A percentile compares a stretch with the other conserved stretches of the same genome.
Evolutionary conservation across 306 rosid species (phyloP).

Genomic region (Astragalus glycyphyllos): DNA sequence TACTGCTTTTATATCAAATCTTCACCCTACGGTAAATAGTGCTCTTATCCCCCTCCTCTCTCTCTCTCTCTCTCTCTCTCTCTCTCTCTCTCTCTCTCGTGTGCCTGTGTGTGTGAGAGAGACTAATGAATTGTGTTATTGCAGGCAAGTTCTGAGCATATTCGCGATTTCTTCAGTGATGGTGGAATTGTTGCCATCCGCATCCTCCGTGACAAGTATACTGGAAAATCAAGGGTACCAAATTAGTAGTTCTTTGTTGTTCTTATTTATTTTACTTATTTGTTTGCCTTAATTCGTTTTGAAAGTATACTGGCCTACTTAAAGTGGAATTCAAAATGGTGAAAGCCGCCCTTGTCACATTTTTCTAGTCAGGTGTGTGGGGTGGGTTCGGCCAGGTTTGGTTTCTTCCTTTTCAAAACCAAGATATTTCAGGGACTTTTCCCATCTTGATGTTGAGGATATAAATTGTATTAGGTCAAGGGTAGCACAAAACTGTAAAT

Average conservation of each 20-base stretch:
- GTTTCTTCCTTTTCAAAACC: slow-evolving; percentile 33
- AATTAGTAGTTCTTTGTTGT: slow-evolving; percentile 33
- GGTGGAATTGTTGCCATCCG: slow-evolving; percentile 89
- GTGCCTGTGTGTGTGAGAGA: slow-evolving; percentile 3
- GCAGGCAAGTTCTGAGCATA: slow-evolving; percentile 76
- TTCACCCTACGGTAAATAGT: slow-evolving; percentile 61
- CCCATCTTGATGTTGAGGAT: neutral
- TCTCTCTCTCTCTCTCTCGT: neutral
- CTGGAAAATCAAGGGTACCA: slow-evolving; percentile 89
- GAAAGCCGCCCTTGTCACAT: neutral
- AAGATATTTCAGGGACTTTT: slow-evolving; percentile 30
- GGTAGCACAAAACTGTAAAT: neutral
- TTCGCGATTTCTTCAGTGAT: slow-evolving; percentile 78
- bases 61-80: too few relatives aligned
- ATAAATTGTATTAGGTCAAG: slow-evolving; percentile 11
- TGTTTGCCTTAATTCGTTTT: neutral
- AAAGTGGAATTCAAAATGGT: too few relatives aligned
- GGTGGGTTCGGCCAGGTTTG: slow-evolving; percentile 29
- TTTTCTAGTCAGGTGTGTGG: slow-evolving; percentile 2
- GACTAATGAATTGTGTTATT: slow-evolving; percentile 39
- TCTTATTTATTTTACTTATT: slow-evolving; percentile 12
- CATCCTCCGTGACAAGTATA: slow-evolving; percentile 78
- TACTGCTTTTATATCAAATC: slow-evolving; percentile 84
- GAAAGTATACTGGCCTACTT: too few relatives aligned
- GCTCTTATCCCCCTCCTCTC: neutral